Evolutionary conservation across 192 early-diverging fungal genomes (phyloP), one percentile per base, ranked within the genome.

Genomic region (Helicostylum pulchrum): DNA sequence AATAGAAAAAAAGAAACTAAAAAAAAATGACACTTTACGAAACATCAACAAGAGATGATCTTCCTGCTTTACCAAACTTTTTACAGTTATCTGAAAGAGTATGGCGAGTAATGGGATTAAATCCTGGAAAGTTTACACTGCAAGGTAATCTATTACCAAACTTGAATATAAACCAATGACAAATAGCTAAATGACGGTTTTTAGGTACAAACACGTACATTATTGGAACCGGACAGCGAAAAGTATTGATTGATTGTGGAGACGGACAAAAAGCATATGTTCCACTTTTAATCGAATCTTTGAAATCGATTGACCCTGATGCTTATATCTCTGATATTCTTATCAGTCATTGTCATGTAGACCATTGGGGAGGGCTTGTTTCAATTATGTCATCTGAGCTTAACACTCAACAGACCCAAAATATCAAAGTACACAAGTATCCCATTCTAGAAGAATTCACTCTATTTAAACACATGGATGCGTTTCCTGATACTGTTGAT

Each of bases 191-290:
- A 20, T 43, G 12, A 15, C 43, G 19, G 19, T 21, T 58, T 48
- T 2, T 51, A 87, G 85, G 83, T 26, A 94, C 94, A 53, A 96
- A 96, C 67, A 93, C 88, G 1, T 96, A 94, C 53, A 34, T 96
- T n/a, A 77, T 96, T 50, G 94, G 94, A 12, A 75, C 73, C 6
- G 94, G 94, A 1, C 30, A 66, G 17, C 72, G 76, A 30, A 83
- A 88, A 36, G 55, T 90, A 2, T 77, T 96, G 3, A 72, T 96
- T 1, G 94, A 93, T 63, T 85, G 87, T 7, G 92, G 91, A 42
- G 86, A 89, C 44, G 92, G 94, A 8, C 74, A 85, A 42, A 77
- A 87, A 0, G 85, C 73, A 14, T 96, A 90, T 71, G 66, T 83
- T 26, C 70, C 75, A 0, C 58, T 87, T 20, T 76, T 94, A 8